Evolutionary conservation across 257 asterid genomes (phyloP).

Genomic region (Solanum gandarillasii): DNA sequence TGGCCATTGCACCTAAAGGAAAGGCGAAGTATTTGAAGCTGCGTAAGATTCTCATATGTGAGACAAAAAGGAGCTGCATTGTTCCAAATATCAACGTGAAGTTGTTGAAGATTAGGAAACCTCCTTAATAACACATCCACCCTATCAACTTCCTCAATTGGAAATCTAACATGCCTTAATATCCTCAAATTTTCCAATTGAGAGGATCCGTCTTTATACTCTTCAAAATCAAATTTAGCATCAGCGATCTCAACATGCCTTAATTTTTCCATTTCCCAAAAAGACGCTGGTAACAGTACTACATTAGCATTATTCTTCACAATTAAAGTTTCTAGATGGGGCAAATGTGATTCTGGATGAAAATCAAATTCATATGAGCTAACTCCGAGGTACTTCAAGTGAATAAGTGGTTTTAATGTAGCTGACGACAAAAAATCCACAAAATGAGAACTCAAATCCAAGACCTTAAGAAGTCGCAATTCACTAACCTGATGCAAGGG

Average conservation of each 20-base stretch:
- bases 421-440: not conserved
- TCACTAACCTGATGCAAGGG: not conserved
- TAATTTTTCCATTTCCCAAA: not conserved
- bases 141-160: not conserved
- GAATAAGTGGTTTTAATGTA: not conserved
- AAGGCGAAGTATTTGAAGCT: not conserved
- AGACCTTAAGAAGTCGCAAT: not conserved
- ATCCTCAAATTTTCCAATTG: not conserved
- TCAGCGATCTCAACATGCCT: not conserved
- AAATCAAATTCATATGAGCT: not conserved
- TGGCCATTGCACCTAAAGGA: not conserved
- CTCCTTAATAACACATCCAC: not conserved
- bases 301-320: not conserved
- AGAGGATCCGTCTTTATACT: not conserved
- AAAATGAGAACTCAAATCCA: not conserved
- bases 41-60: not conserved
- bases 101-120: not conserved
- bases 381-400: not conserved
- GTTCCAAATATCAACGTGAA: no score
- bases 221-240: not conserved
- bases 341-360: not conserved
- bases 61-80: not conserved
- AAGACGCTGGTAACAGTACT: not conserved
- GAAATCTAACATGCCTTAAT: not conserved
- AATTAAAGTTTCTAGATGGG: not conserved